Conservation (phyloP, 306 rosid species). For the Myrica gale region DNA sequence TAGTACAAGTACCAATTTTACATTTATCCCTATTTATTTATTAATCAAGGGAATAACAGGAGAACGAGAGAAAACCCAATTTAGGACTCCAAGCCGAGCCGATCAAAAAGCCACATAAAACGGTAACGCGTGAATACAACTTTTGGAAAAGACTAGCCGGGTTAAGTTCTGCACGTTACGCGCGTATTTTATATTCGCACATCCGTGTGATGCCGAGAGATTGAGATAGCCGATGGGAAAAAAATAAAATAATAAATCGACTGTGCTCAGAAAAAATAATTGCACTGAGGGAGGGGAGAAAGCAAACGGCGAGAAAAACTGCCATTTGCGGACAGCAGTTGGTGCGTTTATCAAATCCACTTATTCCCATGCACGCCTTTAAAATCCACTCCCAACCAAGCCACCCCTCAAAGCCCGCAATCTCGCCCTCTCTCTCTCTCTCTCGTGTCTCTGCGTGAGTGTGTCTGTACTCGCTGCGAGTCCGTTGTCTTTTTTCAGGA, state of each 20-base stretch:
- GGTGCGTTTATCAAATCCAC: conserved; percentile 46
- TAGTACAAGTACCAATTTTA: too few species aligned
- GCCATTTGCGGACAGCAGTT: conserved; percentile 9
- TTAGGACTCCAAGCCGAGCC: background rate
- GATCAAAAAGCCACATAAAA: background rate
- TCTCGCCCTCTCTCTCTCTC: conserved; percentile 12
- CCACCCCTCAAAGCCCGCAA: conserved; percentile 11
- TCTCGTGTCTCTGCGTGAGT: conserved; percentile 13
- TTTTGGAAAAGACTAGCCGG: background rate
- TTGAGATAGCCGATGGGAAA: conserved; percentile 16
- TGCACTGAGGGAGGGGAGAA: conserved; percentile 16
- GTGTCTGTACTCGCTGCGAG: conserved; percentile 34
- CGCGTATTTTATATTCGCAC: background rate
- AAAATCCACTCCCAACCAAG: conserved; percentile 35
- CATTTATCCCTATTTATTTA: too few species aligned
- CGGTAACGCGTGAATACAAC: background rate
- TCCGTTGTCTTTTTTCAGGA: conserved; percentile 40
- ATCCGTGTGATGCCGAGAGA: conserved; percentile 26
- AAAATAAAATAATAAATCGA: too few species aligned
- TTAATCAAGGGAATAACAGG: too few species aligned
- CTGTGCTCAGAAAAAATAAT: background rate
- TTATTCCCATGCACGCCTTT: conserved; percentile 49
- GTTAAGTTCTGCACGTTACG: background rate
- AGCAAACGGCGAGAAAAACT: conserved; percentile 8
- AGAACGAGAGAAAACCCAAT: too few species aligned